Evolutionary conservation across 2,329 filamentous ascomycete genomes (phyloP).

Genomic region (Diaporthe sp.): DNA sequence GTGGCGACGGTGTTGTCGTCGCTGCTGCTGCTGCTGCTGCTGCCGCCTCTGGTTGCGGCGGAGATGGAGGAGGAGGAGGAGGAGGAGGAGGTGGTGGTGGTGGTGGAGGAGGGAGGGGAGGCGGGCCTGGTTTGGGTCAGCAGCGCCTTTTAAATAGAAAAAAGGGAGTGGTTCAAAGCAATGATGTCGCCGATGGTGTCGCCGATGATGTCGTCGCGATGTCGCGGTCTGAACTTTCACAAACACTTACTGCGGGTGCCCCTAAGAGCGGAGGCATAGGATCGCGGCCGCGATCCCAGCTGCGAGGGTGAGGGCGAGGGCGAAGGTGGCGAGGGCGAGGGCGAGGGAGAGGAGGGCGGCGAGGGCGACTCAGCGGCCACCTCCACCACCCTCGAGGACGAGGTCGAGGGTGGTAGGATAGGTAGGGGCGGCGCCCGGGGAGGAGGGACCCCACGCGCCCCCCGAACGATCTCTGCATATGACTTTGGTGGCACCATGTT

Average conservation of each 20-base stretch:
- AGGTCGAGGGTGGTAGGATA: neutral
- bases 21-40: neutral
- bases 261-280: slow-evolving; percentile 19
- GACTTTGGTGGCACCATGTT: slow-evolving; percentile 4
- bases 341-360: too few relatives aligned
- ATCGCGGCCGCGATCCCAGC: neutral
- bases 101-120: neutral
- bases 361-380: neutral
- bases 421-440: neutral
- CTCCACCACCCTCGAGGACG: neutral
- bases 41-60: neutral
- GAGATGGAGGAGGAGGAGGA: too few relatives aligned
- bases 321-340: too few relatives aligned
- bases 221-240: neutral
- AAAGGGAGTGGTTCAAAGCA: neutral
- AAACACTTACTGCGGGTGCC: slow-evolving; percentile 18
- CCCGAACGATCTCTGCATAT: slow-evolving; percentile 7
- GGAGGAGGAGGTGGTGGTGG: neutral
- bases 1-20: neutral
- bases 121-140: neutral
- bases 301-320: neutral
- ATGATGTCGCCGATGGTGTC: neutral
- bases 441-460: neutral
- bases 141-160: neutral
- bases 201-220: neutral